Percentiles rank a stretch among this genome's conserved stretches.
Evolutionary conservation across 441 rosid genomes (phyloP).

Genomic region (Arabidopsis lyrata): DNA sequence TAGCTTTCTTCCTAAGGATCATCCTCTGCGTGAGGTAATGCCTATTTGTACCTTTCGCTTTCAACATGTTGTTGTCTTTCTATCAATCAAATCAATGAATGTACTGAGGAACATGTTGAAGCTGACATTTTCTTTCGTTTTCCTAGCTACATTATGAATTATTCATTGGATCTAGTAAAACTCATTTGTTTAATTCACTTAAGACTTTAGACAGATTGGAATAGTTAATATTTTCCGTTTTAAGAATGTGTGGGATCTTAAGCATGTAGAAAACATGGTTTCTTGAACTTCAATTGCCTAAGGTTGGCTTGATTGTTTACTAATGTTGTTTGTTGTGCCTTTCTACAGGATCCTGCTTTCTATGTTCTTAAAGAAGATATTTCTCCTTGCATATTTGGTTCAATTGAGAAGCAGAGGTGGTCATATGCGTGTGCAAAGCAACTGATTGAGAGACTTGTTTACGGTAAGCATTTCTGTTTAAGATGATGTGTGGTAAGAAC

Average conservation of each 20-base stretch:
- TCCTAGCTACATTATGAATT: no score
- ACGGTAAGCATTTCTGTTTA: constrained; percentile 55
- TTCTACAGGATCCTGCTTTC: constrained; percentile 82
- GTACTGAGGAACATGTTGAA: no score
- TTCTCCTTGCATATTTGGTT: constrained; percentile 96
- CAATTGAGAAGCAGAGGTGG: constrained; percentile 99
- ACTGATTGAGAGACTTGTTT: constrained; percentile 93
- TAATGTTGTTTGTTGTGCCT: constrained; percentile 22
- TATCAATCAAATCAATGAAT: no score
- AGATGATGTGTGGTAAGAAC: constrained; percentile 32
- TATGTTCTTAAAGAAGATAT: constrained; percentile 86
- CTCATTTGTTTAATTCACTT: no score
- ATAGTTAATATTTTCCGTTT: no score
- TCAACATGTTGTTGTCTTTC: no score
- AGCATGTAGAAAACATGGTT: not conserved
- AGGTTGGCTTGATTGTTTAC: not conserved
- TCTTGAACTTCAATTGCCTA: not conserved
- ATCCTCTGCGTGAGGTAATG: constrained; percentile 87
- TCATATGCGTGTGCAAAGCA: constrained; percentile 99
- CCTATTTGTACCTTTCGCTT: constrained; percentile 10
- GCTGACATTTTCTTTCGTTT: no score
- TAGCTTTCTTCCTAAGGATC: constrained; percentile 89
- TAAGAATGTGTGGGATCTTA: not conserved
- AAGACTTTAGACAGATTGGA: no score
- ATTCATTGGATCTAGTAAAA: no score